Conservation (phyloP, 2,329 filamentous ascomycete species). For the Paecilomyces dactylethromorphus region DNA sequence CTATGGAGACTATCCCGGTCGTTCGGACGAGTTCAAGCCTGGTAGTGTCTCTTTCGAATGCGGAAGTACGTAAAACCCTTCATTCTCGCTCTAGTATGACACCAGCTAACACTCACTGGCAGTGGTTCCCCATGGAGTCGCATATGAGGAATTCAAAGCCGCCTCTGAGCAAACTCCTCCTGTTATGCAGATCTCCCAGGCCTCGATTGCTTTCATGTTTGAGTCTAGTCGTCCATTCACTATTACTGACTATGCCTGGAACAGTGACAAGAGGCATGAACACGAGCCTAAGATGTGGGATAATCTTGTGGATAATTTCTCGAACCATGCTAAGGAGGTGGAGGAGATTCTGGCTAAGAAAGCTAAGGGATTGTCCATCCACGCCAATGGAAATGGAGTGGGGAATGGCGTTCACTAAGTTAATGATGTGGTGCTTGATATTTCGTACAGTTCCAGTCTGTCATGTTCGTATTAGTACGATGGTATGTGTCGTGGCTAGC, state of each 20-base stretch:
- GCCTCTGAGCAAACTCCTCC: constrained; percentile 20
- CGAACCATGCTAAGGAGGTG: constrained; percentile 40
- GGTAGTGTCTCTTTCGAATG: constrained; percentile 31
- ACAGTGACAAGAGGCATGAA: constrained; percentile 35
- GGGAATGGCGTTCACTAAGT: background rate
- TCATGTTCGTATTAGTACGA: background rate
- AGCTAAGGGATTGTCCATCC: constrained; percentile 10
- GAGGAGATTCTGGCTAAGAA: constrained; percentile 37
- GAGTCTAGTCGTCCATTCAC: constrained; percentile 28
- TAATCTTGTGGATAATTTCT: constrained; percentile 48
- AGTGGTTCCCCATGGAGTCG: constrained; percentile 31
- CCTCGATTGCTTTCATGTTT: constrained; percentile 30
- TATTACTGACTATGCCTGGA: constrained; percentile 30
- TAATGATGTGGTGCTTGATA: background rate
- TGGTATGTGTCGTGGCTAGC: background rate
- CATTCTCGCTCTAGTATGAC: background rate
- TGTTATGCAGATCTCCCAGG: constrained; percentile 23
- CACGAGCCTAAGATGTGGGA: constrained; percentile 51
- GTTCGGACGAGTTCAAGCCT: constrained; percentile 26
- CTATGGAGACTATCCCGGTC: constrained; percentile 27
- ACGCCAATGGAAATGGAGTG: constrained; percentile 1
- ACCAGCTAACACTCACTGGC: background rate
- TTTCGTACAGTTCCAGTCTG: background rate
- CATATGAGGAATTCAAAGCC: constrained; percentile 27
- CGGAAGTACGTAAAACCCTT: constrained; percentile 17